Evolutionary conservation across 129 eudicot genomes (phyloP).

Genomic region (Kitagawia praeruptora): DNA sequence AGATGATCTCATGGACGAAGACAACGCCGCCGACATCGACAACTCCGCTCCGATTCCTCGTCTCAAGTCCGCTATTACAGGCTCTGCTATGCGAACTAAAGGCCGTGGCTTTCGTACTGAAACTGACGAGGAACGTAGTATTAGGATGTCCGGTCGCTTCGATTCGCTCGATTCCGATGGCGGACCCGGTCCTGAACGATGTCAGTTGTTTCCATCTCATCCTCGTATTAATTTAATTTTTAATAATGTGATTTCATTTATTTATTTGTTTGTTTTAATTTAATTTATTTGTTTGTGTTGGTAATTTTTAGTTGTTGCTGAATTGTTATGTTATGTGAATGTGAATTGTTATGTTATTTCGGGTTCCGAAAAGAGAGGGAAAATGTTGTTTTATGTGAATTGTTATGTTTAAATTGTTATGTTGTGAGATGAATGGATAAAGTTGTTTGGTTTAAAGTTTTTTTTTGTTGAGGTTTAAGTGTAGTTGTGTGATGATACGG

Average conservation of each 20-base stretch:
- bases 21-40: conserved; percentile 39
- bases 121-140: conserved; percentile 52
- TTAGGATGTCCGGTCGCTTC: conserved; percentile 71
- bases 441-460: too few species aligned
- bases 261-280: neutral
- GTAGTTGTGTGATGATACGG: neutral
- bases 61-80: conserved; percentile 81
- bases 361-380: too few species aligned
- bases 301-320: neutral
- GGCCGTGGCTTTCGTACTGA: conserved; percentile 96
- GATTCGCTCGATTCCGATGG: conserved; percentile 78
- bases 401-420: too few species aligned
- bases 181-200: conserved; percentile 94
- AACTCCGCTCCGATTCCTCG: conserved; percentile 50
- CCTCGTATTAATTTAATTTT: neutral
- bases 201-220: conserved; percentile 25
- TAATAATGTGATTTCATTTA: neutral
- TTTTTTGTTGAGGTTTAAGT: too few species aligned
- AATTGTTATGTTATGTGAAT: too few species aligned
- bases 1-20: conserved; percentile 98
- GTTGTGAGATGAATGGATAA: too few species aligned
- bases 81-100: conserved; percentile 57
- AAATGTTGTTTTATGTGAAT: too few species aligned
- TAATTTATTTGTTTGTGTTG: neutral
- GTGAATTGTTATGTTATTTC: too few species aligned